These are phyloP conservation scores for Paramecium caudatum DNA, from an alignment of 73 alveolate genomes.

Conservation along the genomic window DNA sequence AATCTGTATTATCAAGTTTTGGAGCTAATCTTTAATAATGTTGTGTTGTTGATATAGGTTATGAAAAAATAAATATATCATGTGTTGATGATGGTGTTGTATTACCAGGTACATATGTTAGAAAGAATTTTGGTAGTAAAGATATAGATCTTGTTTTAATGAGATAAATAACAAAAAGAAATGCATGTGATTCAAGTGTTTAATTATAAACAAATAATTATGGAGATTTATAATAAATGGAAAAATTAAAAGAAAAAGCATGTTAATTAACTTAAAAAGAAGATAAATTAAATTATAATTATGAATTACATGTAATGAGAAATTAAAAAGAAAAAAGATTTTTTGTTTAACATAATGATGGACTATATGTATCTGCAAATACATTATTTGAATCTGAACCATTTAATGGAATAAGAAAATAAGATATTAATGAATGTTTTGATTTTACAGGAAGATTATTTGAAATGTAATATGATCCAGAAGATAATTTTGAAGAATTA, in stretches of 20 bases:
- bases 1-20: constrained; percentile 97
- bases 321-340: constrained; percentile 61
- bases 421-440: constrained; percentile 65
- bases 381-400: constrained; percentile 58
- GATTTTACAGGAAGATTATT: constrained; percentile 66
- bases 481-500: constrained; percentile 75
- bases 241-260: constrained; percentile 72
- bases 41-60: constrained; percentile 98
- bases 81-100: constrained; percentile 98
- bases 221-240: constrained; percentile 75
- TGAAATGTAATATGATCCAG: constrained; percentile 75
- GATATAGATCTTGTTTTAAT: constrained; percentile 88
- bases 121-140: constrained; percentile 97
- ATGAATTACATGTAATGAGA: constrained; percentile 69
- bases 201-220: constrained; percentile 46
- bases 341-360: constrained; percentile 73
- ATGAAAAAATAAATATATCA: constrained; percentile 90
- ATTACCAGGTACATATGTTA: constrained; percentile 88
- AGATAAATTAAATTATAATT: constrained; percentile 51
- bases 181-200: constrained; percentile 60
- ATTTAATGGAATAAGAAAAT: constrained; percentile 55
- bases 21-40: constrained; percentile 95
- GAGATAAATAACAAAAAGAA: constrained; percentile 69
- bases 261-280: constrained; percentile 67
- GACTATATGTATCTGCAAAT: constrained; percentile 59